Evolutionary conservation across 2,329 filamentous ascomycete species (phyloP), one percentile per base, ranked within the genome.

Genomic region (Fusarium agapanthi): DNA sequence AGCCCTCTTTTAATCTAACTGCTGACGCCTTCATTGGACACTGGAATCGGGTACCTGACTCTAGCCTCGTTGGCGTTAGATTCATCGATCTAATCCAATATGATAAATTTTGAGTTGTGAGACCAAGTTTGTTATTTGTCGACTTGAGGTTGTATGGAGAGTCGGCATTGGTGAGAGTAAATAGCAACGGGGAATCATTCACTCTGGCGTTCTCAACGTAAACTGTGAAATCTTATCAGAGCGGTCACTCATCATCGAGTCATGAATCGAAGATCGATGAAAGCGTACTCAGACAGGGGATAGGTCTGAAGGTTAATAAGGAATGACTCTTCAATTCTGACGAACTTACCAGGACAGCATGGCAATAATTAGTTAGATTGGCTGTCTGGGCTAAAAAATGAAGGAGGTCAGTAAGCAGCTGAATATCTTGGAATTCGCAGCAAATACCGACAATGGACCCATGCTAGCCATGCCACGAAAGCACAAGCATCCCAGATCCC

Each of bases 41-140:
- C 41, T 41, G n/a, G 37, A 48, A 28, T 59, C 71, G 71, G 71
- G 71, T 73, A 74, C 71, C 71, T 73, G 69, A 73, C 67, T 71
- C 67, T 73, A 73, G 64, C 71, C 72, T 63, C 18, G 40, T 71
- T 58, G 38, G 18, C 35, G 41, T 67, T 73, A 73, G 58, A 58
- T 60, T 32, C 50, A 55, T 69, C 71, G 67, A 74, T 68, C 64
- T 62, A 74, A 57, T 41, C 53, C 59, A 65, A 38, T 51, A 61
- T 62, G 56, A 59, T 58, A 37, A 62, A 38, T 69, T 73, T 22
- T 64, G 67, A 71, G 47, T 61, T 71, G 43, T 63, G 47, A 74
- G 67, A 68, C 51, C 55, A 53, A 56, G 63, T 43, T 56, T 64
- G 54, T 59, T 38, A 37, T 71, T 61, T 72, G 65, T 72, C 69